Percentiles rank a stretch among this genome's conserved stretches.
These are phyloP conservation scores for Penicillium ucsense DNA, from an alignment of 495 filamentous ascomycete genomes.

Conservation along the genomic window DNA sequence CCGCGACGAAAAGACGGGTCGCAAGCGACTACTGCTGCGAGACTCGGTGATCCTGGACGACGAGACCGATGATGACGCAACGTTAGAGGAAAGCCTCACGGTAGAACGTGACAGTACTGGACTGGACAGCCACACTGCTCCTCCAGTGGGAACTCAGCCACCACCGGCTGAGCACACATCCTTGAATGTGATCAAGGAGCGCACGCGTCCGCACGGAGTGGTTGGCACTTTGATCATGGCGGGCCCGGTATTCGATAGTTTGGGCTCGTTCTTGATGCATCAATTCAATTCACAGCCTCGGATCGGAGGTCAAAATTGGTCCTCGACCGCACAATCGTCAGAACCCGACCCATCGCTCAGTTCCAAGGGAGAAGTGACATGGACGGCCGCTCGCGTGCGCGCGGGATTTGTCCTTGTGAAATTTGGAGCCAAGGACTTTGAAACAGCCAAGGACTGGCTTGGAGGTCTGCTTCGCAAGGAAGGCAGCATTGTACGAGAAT, in stretches of 20 bases:
- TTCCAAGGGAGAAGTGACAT: conserved; percentile 55
- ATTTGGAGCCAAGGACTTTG: conserved; percentile 57
- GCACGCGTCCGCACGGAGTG: conserved; percentile 44
- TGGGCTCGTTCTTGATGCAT: conserved; percentile 61
- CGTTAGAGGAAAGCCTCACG: conserved; percentile 30
- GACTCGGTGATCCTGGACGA: conserved; percentile 72
- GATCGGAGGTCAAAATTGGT: conserved; percentile 76
- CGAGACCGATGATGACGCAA: conserved; percentile 16
- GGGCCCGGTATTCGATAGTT: conserved; percentile 55
- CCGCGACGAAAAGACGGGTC: conserved; percentile 21
- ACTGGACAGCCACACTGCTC: conserved; percentile 8
- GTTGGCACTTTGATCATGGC: conserved; percentile 77
- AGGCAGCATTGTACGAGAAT: conserved; percentile 45
- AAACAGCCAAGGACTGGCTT: conserved; percentile 54
- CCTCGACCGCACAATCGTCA: conserved; percentile 25
- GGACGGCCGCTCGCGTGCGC: conserved; percentile 76
- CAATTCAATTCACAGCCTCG: conserved; percentile 70
- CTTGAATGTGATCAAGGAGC: conserved; percentile 29
- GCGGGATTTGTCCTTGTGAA: conserved; percentile 79
- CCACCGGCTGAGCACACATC: conserved; percentile 15
- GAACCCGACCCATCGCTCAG: conserved; percentile 23
- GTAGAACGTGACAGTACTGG: conserved; percentile 1
- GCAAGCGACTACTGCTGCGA: conserved; percentile 59
- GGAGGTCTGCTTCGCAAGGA: conserved; percentile 46
- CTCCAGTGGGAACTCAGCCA: conserved; percentile 5